Base-by-base conservation (phyloP, 768 basidiomycete genomes). In the Suillus variegatus region DNA sequence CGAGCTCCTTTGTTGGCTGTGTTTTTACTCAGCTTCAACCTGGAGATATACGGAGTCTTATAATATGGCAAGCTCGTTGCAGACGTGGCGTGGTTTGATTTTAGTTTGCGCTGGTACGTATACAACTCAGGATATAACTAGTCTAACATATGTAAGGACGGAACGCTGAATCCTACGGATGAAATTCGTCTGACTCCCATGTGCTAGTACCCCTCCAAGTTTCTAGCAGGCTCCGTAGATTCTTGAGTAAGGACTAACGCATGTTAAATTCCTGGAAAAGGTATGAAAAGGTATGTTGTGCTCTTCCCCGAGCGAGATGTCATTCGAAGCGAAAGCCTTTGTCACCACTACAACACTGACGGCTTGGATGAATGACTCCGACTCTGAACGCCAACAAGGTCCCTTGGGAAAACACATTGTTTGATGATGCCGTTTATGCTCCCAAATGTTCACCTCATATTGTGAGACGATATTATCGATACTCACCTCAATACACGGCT, bases 21-120 rank as follows among this genome's bases (percentile, higher is more conserved):
- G n/a, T 6, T 49, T 49, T 13, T 22, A 49, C 22, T 22, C n/a
- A 49, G 47, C 47, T 49, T 22, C 22, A 46, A 46, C 4, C 20
- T n/a, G 20, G 20, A 7, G 32, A 32, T 32, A 32, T 32, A 32
- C 72, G 92, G 95, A 32, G 32, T 32, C 32, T 32, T 6, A 6
- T 32, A 6, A 32, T 32, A 1, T 32, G 32, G 6, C 6, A 32
- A 32, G 32, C 6, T 6, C 32, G 32, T 32, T 32, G 32, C 32
- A 32, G 32, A 32, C 32, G 32, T 32, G 32, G 32, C 4, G 32
- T 32, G 32, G 32, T 32, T 32, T 32, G 6, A 32, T 32, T 32
- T 32, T 1, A 32, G 32, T 32, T 32, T 32, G 32, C 6, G 32
- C 32, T 32, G 32, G 32, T 32, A 32, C 32, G 4, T 32, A 32